A percentile compares a stretch with the other conserved stretches of the same genome.
Conservation (phyloP, 345 rosid species). For the Odontarrhena argentea region DNA sequence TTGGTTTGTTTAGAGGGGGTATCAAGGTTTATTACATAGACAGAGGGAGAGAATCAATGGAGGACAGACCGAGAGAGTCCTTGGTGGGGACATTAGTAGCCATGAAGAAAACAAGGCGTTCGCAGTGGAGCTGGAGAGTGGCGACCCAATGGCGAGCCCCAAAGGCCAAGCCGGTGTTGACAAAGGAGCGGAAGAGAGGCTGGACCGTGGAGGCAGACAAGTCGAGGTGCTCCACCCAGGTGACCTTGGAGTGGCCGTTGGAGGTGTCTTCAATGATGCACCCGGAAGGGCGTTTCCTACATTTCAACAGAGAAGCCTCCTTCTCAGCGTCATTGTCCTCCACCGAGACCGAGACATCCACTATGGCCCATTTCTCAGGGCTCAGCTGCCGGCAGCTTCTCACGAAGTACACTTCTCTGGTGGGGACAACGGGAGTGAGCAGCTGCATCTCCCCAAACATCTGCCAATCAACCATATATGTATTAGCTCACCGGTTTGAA, state of each 20-base stretch:
- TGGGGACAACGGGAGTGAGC: conserved; percentile 91
- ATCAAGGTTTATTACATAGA: background rate
- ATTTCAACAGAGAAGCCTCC: conserved; percentile 80
- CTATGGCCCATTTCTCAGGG: conserved; percentile 88
- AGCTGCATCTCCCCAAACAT: conserved; percentile 97
- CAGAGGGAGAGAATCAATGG: background rate
- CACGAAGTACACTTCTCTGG: conserved; percentile 89
- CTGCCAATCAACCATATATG: conserved; percentile 62
- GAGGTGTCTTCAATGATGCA: conserved; percentile 91
- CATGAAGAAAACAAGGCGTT: conserved; percentile 94
- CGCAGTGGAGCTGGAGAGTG: conserved; percentile 86
- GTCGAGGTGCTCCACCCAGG: conserved; percentile 93
- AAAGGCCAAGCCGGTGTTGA: conserved; percentile 84
- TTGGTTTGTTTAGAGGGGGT: background rate
- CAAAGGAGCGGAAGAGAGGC: conserved; percentile 70
- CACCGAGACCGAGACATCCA: conserved; percentile 85
- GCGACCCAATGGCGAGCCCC: conserved; percentile 95
- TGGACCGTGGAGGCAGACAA: conserved; percentile 66
- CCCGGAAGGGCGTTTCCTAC: conserved; percentile 94
- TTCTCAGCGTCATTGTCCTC: conserved; percentile 61
- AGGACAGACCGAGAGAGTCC: conserved; percentile 75
- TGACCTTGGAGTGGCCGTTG: conserved; percentile 95
- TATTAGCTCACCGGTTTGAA: background rate
- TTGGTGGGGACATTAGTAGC: conserved; percentile 98
- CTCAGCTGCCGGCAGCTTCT: conserved; percentile 78